Evolutionary conservation across 371 early-diverging fungal genomes (phyloP), one percentile per base, ranked within the genome.

Genomic region (Apophysomyces elegans): DNA sequence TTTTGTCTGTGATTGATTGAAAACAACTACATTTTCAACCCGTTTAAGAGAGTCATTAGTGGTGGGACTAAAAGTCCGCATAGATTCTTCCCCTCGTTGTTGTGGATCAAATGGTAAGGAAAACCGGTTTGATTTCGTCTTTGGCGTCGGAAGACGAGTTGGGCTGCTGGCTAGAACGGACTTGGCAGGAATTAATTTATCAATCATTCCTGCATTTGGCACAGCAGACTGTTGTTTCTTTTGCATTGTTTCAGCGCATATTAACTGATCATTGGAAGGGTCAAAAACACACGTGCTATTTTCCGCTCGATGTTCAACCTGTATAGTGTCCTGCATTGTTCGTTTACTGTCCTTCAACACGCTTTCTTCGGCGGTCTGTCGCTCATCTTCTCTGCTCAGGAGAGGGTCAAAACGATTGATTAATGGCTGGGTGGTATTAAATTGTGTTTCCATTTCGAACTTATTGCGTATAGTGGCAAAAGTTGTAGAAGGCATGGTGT

Each of bases 111-210:
- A 26, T 26, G 68, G 68, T 11, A 64, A 43, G 44, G 62, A 65
- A 16, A 59, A 37, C 32, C 64, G 54, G 36, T 50, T 50, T 26
- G 56, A 50, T 14, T 59, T 61, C 26, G 67, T 61, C 38, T 44
- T 63, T 43, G 68, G 68, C n/a, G 72, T 72, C 1, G 64, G 68
- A n/a, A 64, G 68, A 18, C 63, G 67, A 41, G 65, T 62, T 7
- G 65, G 65, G 9, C 21, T 50, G 21, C 7, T 50, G 11, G 54
- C 21, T 21, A 50, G 11, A 21, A 26, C 54, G 6, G 54, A 50
- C 11, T 50, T 50, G 54, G 54, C 7, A 5, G n/a, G 21, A 21
- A 21, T 50, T 32, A 50, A 21, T 21, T 50, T 50, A 50, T 50
- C 54, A 21, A 26, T 50, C 21, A 50, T 4, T 50, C 21, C 54